phyloP scores from a whole-genome alignment of 208 protist genomes.

The Histomonas meleagridis region DNA sequence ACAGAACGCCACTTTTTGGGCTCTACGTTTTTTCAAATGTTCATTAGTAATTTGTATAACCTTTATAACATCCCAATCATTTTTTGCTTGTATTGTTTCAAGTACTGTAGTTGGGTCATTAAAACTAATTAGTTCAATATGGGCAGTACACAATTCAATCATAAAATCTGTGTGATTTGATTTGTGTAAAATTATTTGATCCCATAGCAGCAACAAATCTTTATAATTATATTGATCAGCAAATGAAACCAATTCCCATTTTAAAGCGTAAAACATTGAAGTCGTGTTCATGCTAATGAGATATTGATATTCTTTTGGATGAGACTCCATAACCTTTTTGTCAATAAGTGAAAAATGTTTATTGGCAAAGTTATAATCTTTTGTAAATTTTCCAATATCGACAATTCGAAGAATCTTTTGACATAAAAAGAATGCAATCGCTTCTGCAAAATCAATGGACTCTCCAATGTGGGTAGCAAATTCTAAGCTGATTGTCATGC shows the following conservation, averaged over 20 bases:
- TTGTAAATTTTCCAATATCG: background rate
- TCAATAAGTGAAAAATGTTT: background rate
- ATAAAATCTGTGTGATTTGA: background rate
- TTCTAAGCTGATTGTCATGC: background rate
- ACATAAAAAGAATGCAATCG: background rate
- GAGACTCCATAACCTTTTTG: background rate
- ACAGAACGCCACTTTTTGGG: no score
- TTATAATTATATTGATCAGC: constrained; percentile 10
- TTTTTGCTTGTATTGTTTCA: no score
- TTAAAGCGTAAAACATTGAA: background rate
- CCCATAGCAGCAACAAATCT: background rate
- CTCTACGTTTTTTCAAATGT: no score
- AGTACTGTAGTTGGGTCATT: no score
- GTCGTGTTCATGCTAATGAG: background rate
- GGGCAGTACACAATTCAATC: background rate
- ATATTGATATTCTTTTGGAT: background rate
- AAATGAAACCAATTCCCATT: background rate
- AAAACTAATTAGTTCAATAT: no score
- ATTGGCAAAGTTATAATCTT: background rate
- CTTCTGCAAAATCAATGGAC: background rate
- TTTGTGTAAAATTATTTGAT: background rate
- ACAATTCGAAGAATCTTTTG: background rate
- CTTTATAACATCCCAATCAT: no score
- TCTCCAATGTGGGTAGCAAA: background rate
- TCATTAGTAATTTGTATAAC: no score